Base-by-base conservation (phyloP, 2,329 filamentous ascomycete species). In the Xylaria sp. region DNA sequence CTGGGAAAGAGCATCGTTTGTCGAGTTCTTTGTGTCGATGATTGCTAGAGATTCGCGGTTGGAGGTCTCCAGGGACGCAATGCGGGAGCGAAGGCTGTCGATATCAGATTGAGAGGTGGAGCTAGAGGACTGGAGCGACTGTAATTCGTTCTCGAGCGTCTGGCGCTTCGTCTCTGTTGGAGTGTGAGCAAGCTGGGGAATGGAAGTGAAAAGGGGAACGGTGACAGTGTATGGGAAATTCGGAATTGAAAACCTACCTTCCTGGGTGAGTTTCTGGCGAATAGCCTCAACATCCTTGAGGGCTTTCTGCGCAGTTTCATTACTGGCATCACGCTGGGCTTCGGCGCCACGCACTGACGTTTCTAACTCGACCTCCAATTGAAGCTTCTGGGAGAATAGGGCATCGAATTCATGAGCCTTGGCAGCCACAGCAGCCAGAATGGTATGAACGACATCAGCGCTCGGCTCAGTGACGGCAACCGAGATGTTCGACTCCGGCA, bases 291-390 rank as follows among this genome's bases (percentile, higher is more conserved):
- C 83, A 66, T 97, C 92, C 66, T 90, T 89, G 62, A 92, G 81
- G 8, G 89, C 88, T 73, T 93, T 93, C 63, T 95, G 91, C 50
- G 91, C 83, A 0, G 89, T 90, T 4, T 83, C 81, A 76, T 94
- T 96, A 72, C 94, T 85, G 7, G 87, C 84, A 71, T 93, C 91
- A 65, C 87, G 87, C 74, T 92, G 90, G 23, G 88, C 86, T 72
- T 97, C 93, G 61, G 89, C 88, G 65, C 84, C 89, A 68, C 92
- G 88, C 52, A 96, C 88, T 16, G 88, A 89, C 74, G 91, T 94
- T 74, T 99, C 94, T 6, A 97, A 83, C 78, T 97, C 92, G 50
- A 99, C 94, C 69, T 96, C 91, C 51, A 90, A 79, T 66, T 91
- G 88, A 50, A 97, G 82, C 76, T 97, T 97, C 65, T 96, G 90